Evolutionary conservation across 805 yeast genomes (phyloP), one percentile per base, ranked within the genome.

Genomic region (Hanseniaspora guilliermondii): DNA sequence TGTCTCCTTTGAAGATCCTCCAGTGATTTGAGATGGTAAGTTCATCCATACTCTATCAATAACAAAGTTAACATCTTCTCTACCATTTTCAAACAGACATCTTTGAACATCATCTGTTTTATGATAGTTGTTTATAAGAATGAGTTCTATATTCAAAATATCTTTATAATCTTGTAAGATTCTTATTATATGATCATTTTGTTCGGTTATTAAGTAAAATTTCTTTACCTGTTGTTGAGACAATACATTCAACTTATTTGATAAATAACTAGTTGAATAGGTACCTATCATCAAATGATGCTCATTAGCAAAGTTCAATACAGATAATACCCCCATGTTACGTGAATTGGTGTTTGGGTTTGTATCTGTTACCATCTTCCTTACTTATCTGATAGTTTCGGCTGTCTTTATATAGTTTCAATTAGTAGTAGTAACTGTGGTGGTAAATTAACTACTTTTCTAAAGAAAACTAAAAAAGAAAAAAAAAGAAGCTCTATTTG

Each of bases 21-120:
- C 60, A 14, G 62, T 55, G 0, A 74, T 68, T 6, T 22, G 21
- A 2, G 55, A 52, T 7, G 55, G 55, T 3, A 79, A 62, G 16
- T 78, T 73, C 2, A 87, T 82, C 66, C 85, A 88, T 1, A 86
- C 89, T 56, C 79, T 71, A 65, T 89, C 97, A 4, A 87, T 87
- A 2, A 86, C 71, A 30, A 68, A 63, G 47, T 77, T 81, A 3
- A 83, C 87, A 25, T 76, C 76, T 0, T 64, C 61, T 50, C 95
- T 73, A 4, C 96, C 96, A 36, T 36, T 21, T 19, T 33, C 24
- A 14, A 52, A 27, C 11, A 52, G 27, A 19, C n/a, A 17, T 7
- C 35, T 9, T n/a, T 27, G 42, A 9, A 39, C 12, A 3, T 42
- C 14, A 7, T 33, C 30, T 6, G 12, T 27, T 16, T 22, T 27